phyloP scores from a whole-genome alignment of 2,329 filamentous ascomycete genomes.

The Diplodia scrobiculata region DNA sequence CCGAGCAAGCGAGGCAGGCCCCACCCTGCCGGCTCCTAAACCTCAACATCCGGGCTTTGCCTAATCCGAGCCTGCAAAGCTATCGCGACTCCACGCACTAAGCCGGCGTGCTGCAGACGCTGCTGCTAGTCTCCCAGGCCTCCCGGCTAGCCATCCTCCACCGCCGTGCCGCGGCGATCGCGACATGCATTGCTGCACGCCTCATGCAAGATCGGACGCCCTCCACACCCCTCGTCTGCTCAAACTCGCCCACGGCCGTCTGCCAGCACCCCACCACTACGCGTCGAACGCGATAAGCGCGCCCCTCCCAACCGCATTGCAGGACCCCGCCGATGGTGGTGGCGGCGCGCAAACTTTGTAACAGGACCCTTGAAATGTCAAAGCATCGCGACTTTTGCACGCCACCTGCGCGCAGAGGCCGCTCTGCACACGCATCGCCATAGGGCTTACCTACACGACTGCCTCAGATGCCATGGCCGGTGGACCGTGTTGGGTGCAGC shows the following conservation, averaged over 20 bases:
- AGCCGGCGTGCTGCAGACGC: background rate
- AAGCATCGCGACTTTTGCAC: background rate
- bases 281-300: background rate
- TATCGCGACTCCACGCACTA: conserved; percentile 11
- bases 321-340: background rate
- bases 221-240: conserved; percentile 8
- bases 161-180: conserved; percentile 16
- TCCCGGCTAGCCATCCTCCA: background rate
- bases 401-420: conserved; percentile 15
- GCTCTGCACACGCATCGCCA: conserved; percentile 13
- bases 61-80: conserved; percentile 13
- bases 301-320: background rate
- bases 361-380: background rate
- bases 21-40: background rate
- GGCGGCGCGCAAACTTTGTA: background rate
- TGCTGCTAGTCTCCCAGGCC: conserved; percentile 8
- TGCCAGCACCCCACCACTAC: conserved; percentile 3
- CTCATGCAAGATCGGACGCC: conserved; percentile 22
- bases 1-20: background rate
- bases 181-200: conserved; percentile 16
- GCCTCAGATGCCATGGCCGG: conserved; percentile 2
- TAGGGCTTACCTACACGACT: conserved; percentile 12
- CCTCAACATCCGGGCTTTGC: conserved; percentile 18
- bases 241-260: conserved; percentile 8
- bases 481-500: conserved; percentile 2